A percentile compares a stretch with the other conserved stretches of the same genome.
These are phyloP conservation scores for Arxiozyma slooffiae DNA, from an alignment of 1,139 yeast species.

Conservation along the genomic window DNA sequence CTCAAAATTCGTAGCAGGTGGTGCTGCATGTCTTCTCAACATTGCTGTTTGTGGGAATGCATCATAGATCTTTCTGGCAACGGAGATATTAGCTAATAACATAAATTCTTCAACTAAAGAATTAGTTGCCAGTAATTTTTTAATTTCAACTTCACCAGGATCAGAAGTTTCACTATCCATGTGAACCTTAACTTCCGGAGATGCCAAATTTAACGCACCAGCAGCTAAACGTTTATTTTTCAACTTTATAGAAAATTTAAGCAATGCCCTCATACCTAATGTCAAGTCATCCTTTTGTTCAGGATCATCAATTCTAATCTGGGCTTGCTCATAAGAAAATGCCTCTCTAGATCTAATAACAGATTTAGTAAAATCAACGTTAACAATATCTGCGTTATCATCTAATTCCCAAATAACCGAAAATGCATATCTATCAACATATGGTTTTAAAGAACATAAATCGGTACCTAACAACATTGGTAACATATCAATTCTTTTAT, in stretches of 20 bases:
- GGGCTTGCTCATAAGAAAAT: slow-evolving; percentile 90
- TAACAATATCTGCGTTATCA: slow-evolving; percentile 74
- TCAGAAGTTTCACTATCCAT: slow-evolving; percentile 96
- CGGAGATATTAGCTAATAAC: slow-evolving; percentile 94
- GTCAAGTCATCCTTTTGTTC: slow-evolving; percentile 74
- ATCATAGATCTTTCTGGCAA: slow-evolving; percentile 83
- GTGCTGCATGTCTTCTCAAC: slow-evolving; percentile 94
- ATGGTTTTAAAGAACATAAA: slow-evolving; percentile 87
- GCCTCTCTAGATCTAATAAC: slow-evolving; percentile 89
- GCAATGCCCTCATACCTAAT: slow-evolving; percentile 74
- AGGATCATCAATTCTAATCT: slow-evolving; percentile 77
- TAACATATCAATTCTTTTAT: slow-evolving; percentile 97
- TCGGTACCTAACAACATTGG: slow-evolving; percentile 94
- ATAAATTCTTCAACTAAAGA: slow-evolving; percentile 96
- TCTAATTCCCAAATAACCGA: slow-evolving; percentile 95
- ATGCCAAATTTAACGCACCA: slow-evolving; percentile 93
- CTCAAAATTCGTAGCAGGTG: slow-evolving; percentile 91
- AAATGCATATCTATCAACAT: slow-evolving; percentile 92
- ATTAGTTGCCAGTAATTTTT: slow-evolving; percentile 78
- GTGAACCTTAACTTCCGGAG: slow-evolving; percentile 96
- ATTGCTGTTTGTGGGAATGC: slow-evolving; percentile 97
- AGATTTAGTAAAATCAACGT: slow-evolving; percentile 74
- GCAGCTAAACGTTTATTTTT: slow-evolving; percentile 82
- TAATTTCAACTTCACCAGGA: slow-evolving; percentile 91
- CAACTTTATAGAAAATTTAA: slow-evolving; percentile 67